Conservation (phyloP, 1,139 yeast genomes). For the Pneumocystis sp. region DNA sequence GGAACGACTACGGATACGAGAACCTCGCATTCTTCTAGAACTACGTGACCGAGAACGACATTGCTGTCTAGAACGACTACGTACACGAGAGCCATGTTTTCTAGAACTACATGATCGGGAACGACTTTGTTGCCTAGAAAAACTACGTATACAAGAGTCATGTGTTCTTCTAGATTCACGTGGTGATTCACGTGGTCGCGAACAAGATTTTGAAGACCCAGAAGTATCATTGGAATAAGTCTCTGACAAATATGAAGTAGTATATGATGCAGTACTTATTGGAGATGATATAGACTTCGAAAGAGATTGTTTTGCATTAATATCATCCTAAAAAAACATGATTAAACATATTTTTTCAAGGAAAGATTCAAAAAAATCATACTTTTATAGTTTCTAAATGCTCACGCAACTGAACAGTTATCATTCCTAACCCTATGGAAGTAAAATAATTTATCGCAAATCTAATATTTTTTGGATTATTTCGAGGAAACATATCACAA, state of each 20-base stretch:
- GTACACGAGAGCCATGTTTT: neutral
- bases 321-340: neutral
- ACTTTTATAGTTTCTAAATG: constrained; percentile 24
- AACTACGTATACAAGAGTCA: neutral
- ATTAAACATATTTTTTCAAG: neutral
- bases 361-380: neutral
- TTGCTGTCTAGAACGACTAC: neutral
- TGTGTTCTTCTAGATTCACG: neutral
- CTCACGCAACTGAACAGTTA: constrained; percentile 72
- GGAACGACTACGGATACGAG: neutral
- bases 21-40: neutral
- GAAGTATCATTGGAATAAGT: neutral
- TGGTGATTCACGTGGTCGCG: neutral
- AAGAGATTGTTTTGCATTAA: neutral
- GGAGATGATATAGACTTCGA: neutral
- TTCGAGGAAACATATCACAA: constrained; percentile 30
- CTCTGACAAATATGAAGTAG: neutral
- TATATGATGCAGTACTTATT: neutral
- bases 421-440: constrained; percentile 72
- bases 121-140: neutral
- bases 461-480: constrained; percentile 38
- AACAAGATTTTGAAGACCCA: neutral
- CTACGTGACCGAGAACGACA: neutral
- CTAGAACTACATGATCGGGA: neutral
- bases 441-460: constrained; percentile 85